A percentile compares a stretch with the other conserved stretches of the same genome.
These are phyloP conservation scores for Knufia petricola DNA, from an alignment of 2,329 filamentous ascomycete genomes.

Conservation along the genomic window DNA sequence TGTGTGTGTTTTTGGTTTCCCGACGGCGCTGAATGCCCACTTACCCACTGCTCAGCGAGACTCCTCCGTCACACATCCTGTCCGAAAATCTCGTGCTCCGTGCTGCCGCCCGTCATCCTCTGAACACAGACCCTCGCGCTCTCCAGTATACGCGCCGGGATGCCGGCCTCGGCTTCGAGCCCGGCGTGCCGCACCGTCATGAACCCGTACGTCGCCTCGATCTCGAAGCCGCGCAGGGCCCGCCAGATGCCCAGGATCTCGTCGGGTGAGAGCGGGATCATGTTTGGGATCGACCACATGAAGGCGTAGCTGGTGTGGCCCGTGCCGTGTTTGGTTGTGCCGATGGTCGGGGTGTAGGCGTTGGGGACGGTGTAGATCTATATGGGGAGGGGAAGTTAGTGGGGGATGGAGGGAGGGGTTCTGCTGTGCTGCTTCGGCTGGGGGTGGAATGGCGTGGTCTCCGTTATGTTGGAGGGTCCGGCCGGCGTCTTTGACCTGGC, in stretches of 20 bases:
- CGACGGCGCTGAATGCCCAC: too few relatives aligned
- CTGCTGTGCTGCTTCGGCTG: too few relatives aligned
- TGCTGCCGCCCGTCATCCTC: slow-evolving; percentile 31
- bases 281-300: slow-evolving; percentile 18
- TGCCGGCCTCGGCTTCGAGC: slow-evolving; percentile 8
- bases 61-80: too few relatives aligned
- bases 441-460: too few relatives aligned
- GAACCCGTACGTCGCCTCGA: slow-evolving; percentile 49
- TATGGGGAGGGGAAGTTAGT: background rate
- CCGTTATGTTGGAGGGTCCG: too few relatives aligned
- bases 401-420: too few relatives aligned
- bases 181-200: slow-evolving; percentile 13
- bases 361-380: slow-evolving; percentile 1
- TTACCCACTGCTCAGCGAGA: too few relatives aligned
- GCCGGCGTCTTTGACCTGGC: too few relatives aligned
- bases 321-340: slow-evolving; percentile 20
- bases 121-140: slow-evolving; percentile 39
- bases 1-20: too few relatives aligned
- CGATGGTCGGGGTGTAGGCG: background rate
- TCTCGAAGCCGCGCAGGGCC: slow-evolving; percentile 55
- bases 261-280: slow-evolving; percentile 57
- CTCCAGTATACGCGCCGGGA: slow-evolving; percentile 12
- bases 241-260: slow-evolving; percentile 62
- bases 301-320: slow-evolving; percentile 24
- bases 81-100: slow-evolving; percentile 26